Percentiles rank a stretch among this genome's conserved stretches.
These are phyloP conservation scores for Nothopassalora personata DNA, from an alignment of 2,329 filamentous ascomycete genomes.

Conservation along the genomic window DNA sequence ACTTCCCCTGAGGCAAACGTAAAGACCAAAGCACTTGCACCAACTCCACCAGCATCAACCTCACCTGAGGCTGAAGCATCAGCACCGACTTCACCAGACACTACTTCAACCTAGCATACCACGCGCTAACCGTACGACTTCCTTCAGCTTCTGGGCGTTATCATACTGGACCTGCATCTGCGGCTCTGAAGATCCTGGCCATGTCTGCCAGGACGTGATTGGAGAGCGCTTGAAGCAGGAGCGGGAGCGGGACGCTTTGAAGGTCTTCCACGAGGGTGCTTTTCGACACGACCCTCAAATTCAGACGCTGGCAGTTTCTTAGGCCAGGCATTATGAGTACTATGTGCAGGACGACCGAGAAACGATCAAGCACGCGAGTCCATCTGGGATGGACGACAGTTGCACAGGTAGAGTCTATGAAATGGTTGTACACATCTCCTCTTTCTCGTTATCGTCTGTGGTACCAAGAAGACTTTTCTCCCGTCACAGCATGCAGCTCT, in stretches of 20 bases:
- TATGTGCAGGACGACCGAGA: too few species aligned
- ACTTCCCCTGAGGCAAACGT: background rate
- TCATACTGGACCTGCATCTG: slow-evolving; percentile 26
- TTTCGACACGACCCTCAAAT: background rate
- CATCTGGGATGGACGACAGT: background rate
- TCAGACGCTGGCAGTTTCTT: background rate
- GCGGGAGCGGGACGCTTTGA: background rate
- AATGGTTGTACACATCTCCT: too few species aligned
- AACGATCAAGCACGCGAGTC: too few species aligned
- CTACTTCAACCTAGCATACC: background rate
- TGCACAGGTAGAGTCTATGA: background rate
- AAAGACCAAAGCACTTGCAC: background rate
- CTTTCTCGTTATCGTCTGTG: too few species aligned
- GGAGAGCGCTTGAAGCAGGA: background rate
- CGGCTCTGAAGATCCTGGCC: slow-evolving; percentile 17
- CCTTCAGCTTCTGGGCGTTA: background rate
- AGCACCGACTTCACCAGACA: background rate
- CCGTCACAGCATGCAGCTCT: too few species aligned
- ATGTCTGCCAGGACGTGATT: slow-evolving; percentile 18
- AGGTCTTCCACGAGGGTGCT: background rate
- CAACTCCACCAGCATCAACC: background rate
- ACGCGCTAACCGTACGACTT: background rate
- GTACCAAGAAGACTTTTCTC: too few species aligned
- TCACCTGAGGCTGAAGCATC: background rate
- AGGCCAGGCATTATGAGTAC: background rate